Base-by-base conservation (phyloP, 2,329 filamentous ascomycete species). In the Pyricularia sp. region DNA sequence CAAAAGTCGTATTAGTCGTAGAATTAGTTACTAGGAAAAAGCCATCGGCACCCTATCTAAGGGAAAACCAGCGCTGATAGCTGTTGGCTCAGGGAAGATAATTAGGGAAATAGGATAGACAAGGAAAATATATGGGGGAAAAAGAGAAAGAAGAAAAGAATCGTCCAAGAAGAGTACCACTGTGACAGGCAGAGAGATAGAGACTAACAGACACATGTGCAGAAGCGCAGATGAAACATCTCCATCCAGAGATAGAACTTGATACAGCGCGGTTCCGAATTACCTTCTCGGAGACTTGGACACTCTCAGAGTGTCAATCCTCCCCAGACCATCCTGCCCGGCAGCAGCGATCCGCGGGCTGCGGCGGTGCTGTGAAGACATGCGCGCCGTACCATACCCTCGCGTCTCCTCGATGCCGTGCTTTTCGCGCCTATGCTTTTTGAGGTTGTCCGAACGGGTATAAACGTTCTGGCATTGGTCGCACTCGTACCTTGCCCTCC, bases 401-500 rank as follows among this genome's bases (percentile, higher is more conserved):
- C 40, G 16, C 40, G 40, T n/a, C 40, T 49, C 40, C 40, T 40
- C 35, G 40, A 22, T 19, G 24, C 5, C 24, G 40, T 63, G 62
- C n/a, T 22, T 40, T 2, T 73, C 72, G 60, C 70, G 71, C 28
- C 70, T 70, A 62, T 73, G 72, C 53, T 72, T 73, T 4, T 49
- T 49, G 12, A 73, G 67, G 60, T 73, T 73, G 65, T 73, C 72
- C 2, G 72, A 66, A 3, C 72, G 70, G 49, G 70, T 72, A 60
- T 72, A 73, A 9, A 70, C 71, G 66, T 71, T 71, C 16, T 67
- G 68, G 62, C 72, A 73, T 9, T 68, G 68, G 5, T 66, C 62
- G n/a, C 72, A 73, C 1, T 68, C 66, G 8, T 71, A 64, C 8
- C 70, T 68, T 7, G 71, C 65, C 2, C 71, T 71, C 57, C 69